Conservation (phyloP, 257 asterid genomes). For the Lantana camara region DNA sequence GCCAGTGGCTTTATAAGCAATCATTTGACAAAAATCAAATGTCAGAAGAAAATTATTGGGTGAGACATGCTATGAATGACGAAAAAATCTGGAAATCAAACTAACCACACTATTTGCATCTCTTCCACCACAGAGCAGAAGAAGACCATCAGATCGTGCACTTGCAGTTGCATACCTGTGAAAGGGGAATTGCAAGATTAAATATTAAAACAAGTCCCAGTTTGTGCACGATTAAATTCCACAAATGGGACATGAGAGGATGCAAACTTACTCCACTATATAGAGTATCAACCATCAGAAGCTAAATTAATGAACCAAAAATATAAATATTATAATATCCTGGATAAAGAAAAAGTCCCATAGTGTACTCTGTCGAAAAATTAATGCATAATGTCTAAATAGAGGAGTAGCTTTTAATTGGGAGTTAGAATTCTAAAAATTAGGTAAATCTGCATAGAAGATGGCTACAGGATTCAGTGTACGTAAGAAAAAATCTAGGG, state of each 20-base stretch:
- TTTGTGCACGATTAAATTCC: constrained; percentile 15
- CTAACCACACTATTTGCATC: constrained; percentile 98
- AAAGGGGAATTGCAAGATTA: constrained; percentile 28
- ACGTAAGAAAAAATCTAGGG: background rate
- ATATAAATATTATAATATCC: background rate
- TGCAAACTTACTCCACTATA: constrained; percentile 7
- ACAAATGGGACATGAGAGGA: background rate
- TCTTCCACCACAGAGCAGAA: constrained; percentile 99
- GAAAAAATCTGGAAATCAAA: constrained; percentile 15
- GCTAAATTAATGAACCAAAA: background rate
- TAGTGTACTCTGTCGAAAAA: background rate
- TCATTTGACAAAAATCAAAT: constrained; percentile 4
- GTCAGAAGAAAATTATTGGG: constrained; percentile 19
- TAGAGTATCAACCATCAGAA: constrained; percentile 11
- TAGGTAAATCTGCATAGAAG: background rate
- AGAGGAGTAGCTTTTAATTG: background rate
- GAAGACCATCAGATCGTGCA: constrained; percentile 99
- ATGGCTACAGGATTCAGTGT: background rate
- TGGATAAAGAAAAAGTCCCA: background rate
- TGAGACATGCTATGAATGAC: constrained; percentile 6
- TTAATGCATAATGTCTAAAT: background rate
- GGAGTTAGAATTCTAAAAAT: background rate
- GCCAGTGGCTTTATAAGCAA: constrained; percentile 74
- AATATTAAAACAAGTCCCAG: constrained; percentile 21
- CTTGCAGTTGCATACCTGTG: constrained; percentile 98